Conservation (phyloP, 2,329 filamentous ascomycete genomes). For the Coleophoma eucalyptorum region DNA sequence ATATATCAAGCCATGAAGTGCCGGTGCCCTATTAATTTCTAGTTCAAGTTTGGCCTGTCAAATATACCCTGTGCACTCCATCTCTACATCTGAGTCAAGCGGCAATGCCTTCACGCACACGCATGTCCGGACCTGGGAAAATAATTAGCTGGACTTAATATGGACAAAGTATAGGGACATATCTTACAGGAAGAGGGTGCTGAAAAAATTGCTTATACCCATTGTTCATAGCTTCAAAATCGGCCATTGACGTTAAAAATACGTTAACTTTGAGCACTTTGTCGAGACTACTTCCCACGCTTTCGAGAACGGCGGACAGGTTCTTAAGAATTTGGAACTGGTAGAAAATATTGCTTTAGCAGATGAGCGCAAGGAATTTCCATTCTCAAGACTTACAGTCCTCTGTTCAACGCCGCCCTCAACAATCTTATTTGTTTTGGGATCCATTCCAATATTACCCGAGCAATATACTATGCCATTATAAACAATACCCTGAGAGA, state of each 20-base stretch:
- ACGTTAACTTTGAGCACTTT: slow-evolving; percentile 63
- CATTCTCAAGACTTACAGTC: no score
- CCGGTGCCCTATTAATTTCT: no score
- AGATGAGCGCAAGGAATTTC: no score
- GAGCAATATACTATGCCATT: no score
- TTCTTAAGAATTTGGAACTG: slow-evolving; percentile 56
- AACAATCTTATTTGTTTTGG: no score
- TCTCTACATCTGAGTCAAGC: slow-evolving; percentile 41
- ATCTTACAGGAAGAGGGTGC: slow-evolving; percentile 37
- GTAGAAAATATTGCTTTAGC: no score
- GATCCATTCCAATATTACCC: no score
- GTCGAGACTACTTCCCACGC: slow-evolving; percentile 48
- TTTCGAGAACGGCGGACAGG: slow-evolving; percentile 51
- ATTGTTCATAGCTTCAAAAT: slow-evolving; percentile 54
- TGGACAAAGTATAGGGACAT: background rate
- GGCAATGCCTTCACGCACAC: slow-evolving; percentile 43
- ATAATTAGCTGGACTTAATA: background rate
- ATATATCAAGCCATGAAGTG: no score
- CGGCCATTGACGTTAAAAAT: slow-evolving; percentile 57
- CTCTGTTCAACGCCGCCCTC: no score
- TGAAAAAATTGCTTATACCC: slow-evolving; percentile 45
- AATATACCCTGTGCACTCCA: slow-evolving; percentile 34
- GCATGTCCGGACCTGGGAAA: slow-evolving; percentile 32
- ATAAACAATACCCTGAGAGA: no score
- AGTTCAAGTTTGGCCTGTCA: no score